Evolutionary conservation across 768 basidiomycete species (phyloP).

Genomic region (Termitomyces sp.): DNA sequence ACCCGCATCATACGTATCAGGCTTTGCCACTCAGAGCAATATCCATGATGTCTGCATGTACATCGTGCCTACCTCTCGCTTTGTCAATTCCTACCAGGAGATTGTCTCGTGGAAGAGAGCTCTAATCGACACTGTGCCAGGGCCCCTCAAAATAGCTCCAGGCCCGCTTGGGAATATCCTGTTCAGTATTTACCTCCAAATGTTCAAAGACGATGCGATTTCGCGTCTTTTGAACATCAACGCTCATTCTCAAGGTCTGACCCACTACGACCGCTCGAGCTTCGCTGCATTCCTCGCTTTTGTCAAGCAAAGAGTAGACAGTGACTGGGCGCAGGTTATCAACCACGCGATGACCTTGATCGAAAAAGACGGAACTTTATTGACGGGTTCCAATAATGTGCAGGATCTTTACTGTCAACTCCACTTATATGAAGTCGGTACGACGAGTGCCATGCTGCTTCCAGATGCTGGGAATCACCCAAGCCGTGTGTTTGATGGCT

Average conservation of each 20-base stretch:
- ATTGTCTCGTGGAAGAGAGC: constrained; percentile 3
- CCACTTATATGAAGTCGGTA: constrained; percentile 32
- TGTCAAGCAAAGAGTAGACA: constrained; percentile 27
- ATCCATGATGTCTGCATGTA: constrained; percentile 28
- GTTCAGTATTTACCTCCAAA: constrained; percentile 33
- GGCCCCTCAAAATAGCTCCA: constrained; percentile 8
- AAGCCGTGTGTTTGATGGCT: constrained; percentile 19
- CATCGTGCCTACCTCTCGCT: not conserved
- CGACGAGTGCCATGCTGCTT: constrained; percentile 16
- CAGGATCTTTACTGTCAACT: constrained; percentile 44
- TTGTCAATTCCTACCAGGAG: not conserved
- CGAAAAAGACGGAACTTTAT: constrained; percentile 14
- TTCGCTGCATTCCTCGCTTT: constrained; percentile 40
- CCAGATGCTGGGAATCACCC: not conserved
- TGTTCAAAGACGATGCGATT: constrained; percentile 38
- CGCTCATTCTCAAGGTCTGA: constrained; percentile 5
- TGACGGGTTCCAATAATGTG: constrained; percentile 24
- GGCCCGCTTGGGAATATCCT: constrained; percentile 30
- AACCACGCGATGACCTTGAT: constrained; percentile 22
- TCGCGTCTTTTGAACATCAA: not conserved
- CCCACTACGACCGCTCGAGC: constrained; percentile 43
- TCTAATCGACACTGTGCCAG: not conserved
- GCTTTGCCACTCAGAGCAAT: constrained; percentile 34
- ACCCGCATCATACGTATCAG: constrained; percentile 33
- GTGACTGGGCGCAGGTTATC: constrained; percentile 40